Conservation (phyloP, 495 filamentous ascomycete species). For the Aspergillus heteromorphus region DNA sequence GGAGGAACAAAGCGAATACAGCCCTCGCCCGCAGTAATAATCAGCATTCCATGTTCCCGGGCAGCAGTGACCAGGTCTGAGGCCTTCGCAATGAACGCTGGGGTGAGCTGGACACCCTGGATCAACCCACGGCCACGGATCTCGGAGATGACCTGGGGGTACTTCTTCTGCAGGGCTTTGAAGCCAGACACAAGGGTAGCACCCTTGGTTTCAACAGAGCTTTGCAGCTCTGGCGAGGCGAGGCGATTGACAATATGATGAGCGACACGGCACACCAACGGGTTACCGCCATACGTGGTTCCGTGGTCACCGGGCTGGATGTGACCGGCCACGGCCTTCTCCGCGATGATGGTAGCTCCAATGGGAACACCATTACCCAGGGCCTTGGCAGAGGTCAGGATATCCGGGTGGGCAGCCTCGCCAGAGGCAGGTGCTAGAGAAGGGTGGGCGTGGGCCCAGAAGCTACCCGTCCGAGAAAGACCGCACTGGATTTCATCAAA, state of each 20-base stretch:
- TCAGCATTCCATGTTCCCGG: constrained; percentile 77
- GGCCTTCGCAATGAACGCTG: constrained; percentile 55
- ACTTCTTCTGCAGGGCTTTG: constrained; percentile 54
- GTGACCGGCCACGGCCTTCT: constrained; percentile 65
- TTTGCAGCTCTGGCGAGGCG: constrained; percentile 57
- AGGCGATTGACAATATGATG: constrained; percentile 77
- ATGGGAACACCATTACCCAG: constrained; percentile 95
- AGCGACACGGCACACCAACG: constrained; percentile 76
- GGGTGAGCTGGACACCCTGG: constrained; percentile 72
- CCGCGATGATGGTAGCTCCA: constrained; percentile 79
- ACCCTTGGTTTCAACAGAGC: constrained; percentile 58
- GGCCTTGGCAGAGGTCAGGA: constrained; percentile 90
- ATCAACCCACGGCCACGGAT: constrained; percentile 80
- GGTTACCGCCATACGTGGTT: constrained; percentile 96
- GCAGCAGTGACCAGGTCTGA: constrained; percentile 70
- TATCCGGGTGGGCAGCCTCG: constrained; percentile 80
- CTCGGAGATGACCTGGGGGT: constrained; percentile 68
- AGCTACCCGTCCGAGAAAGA: constrained; percentile 71
- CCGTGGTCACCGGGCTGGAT: constrained; percentile 93
- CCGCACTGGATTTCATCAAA: constrained; percentile 98
- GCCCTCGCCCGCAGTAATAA: constrained; percentile 89
- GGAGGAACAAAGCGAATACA: constrained; percentile 84
- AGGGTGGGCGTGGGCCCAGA: constrained; percentile 87
- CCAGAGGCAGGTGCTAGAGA: constrained; percentile 31
- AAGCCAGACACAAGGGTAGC: constrained; percentile 61